phyloP scores from a whole-genome alignment of 192 early-diverging fungal genomes.

The Umbelopsis isabellina region DNA sequence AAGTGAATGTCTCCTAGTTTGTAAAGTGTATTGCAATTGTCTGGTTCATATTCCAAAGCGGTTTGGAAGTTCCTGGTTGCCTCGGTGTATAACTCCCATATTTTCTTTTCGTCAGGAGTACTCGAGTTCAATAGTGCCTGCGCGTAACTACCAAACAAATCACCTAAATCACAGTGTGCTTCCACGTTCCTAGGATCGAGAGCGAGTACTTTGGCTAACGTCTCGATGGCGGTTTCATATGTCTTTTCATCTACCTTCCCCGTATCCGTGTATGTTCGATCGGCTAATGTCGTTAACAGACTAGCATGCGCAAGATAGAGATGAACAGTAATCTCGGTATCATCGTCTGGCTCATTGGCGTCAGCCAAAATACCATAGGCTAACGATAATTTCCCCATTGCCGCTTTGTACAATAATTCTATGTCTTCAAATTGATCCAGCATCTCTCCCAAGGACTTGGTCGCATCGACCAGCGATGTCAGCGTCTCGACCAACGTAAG shows the following conservation, averaged over 20 bases:
- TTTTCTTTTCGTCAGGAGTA: conserved; percentile 24
- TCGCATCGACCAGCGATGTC: conserved; percentile 51
- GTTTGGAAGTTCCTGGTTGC: conserved; percentile 47
- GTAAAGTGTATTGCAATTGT: conserved; percentile 51
- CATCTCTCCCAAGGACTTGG: conserved; percentile 53
- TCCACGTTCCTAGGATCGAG: conserved; percentile 49
- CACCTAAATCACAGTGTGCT: conserved; percentile 58
- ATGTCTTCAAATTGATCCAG: conserved; percentile 44
- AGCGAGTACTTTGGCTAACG: conserved; percentile 42
- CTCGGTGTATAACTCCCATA: conserved; percentile 47
- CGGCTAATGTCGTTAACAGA: conserved; percentile 45
- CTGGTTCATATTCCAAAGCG: conserved; percentile 49
- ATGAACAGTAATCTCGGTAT: conserved; percentile 40
- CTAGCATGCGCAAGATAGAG: conserved; percentile 50
- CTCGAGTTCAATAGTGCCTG: conserved; percentile 39
- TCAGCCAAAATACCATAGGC: conserved; percentile 45
- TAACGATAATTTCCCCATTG: conserved; percentile 38
- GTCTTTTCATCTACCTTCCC: conserved; percentile 33
- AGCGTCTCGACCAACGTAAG: conserved; percentile 55
- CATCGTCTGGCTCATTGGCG: conserved; percentile 39
- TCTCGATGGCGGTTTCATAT: conserved; percentile 43
- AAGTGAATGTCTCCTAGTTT: conserved; percentile 56
- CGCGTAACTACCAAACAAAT: conserved; percentile 51
- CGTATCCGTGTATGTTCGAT: conserved; percentile 50
- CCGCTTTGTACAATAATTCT: conserved; percentile 45